A percentile compares a stretch with the other conserved stretches of the same genome.
Conservation (phyloP, 257 asterid genomes). For the Solanum paucissectum region DNA sequence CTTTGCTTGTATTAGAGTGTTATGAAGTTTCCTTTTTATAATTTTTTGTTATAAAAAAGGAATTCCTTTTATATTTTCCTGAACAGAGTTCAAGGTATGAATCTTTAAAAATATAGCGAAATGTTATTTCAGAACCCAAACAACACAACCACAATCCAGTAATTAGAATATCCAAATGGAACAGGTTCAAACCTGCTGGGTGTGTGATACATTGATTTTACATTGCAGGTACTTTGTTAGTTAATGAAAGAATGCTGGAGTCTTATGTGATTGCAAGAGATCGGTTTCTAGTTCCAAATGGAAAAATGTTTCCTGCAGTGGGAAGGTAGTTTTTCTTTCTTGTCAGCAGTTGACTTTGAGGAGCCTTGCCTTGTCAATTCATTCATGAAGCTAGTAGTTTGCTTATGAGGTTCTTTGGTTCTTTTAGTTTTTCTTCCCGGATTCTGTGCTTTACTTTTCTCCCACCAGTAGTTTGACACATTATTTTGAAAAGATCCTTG, state of each 20-base stretch:
- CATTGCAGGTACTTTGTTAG: constrained; percentile 80
- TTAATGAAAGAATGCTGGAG: constrained; percentile 98
- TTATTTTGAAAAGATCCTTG: not conserved
- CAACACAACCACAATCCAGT: not conserved
- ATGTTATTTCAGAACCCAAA: not conserved
- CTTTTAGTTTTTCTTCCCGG: not conserved
- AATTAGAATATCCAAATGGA: not conserved
- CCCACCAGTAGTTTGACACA: not conserved
- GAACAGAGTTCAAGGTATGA: not conserved
- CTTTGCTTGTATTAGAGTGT: not conserved
- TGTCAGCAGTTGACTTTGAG: not conserved
- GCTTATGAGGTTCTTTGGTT: not conserved
- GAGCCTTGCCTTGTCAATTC: not conserved
- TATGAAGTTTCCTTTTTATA: not conserved
- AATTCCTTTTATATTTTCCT: not conserved
- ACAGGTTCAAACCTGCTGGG: not conserved
- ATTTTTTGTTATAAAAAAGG: not conserved
- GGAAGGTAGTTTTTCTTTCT: constrained; percentile 51
- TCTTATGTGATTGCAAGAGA: constrained; percentile 97
- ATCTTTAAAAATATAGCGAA: not conserved
- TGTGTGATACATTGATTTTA: not conserved
- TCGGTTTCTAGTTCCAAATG: constrained; percentile 81
- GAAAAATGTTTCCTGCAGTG: constrained; percentile 87
- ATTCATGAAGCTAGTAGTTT: not conserved
- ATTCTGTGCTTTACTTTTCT: not conserved